phyloP scores from a whole-genome alignment of 176 grass and related monocot species.

The Hordeum marinum region DNA sequence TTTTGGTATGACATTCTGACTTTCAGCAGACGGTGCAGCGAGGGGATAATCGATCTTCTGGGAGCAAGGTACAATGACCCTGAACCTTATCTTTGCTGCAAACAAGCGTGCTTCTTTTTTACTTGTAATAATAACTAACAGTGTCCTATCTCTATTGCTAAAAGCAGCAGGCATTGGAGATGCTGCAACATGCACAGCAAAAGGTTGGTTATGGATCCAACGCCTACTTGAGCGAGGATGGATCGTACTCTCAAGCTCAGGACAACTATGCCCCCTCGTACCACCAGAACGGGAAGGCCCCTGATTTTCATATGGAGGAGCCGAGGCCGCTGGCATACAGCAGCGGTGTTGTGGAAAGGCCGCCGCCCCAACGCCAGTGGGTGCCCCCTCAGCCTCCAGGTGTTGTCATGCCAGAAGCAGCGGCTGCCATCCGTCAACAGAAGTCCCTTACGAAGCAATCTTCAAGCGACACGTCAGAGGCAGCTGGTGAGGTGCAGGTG shows the following conservation, averaged over 20 bases:
- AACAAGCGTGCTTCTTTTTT: neutral
- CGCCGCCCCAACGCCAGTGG: conserved; percentile 47
- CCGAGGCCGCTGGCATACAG: conserved; percentile 29
- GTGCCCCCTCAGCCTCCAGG: conserved; percentile 66
- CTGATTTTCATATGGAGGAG: conserved; percentile 37
- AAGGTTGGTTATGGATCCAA: conserved; percentile 39
- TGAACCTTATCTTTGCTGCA: neutral
- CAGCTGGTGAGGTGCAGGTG: conserved; percentile 25
- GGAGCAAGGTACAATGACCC: conserved; percentile 40
- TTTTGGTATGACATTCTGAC: conserved; percentile 1
- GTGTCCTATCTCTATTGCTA: neutral
- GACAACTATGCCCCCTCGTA: conserved; percentile 33
- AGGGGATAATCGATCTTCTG: conserved; percentile 52
- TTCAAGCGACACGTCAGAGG: conserved; percentile 11
- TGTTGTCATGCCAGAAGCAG: conserved; percentile 71
- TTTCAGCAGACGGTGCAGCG: conserved; percentile 28
- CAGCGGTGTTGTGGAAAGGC: conserved; percentile 30
- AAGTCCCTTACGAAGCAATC: conserved; percentile 47
- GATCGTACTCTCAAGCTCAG: conserved; percentile 39
- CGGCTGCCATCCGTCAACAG: conserved; percentile 52
- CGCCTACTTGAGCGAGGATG: conserved; percentile 47
- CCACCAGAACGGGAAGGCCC: conserved; percentile 47
- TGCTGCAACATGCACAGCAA: conserved; percentile 40
- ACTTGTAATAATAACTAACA: conserved; percentile 6
- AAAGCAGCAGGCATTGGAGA: conserved; percentile 56